Percentiles rank a stretch among this genome's conserved stretches.
Evolutionary conservation across 495 filamentous ascomycete species (phyloP).

Genomic region (Thermothielavioides terrestris): DNA sequence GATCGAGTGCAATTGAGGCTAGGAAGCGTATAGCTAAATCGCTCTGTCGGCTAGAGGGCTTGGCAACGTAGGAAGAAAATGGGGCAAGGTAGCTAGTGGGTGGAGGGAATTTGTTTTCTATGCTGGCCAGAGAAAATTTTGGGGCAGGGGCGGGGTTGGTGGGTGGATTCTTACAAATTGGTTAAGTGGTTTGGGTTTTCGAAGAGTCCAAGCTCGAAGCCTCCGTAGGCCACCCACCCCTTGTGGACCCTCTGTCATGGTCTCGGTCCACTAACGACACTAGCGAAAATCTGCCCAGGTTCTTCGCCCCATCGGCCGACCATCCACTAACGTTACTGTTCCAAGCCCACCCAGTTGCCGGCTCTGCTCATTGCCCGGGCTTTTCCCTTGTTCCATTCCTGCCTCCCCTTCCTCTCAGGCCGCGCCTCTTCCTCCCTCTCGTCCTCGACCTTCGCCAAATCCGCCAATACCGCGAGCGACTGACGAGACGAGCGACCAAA

Average conservation of each 20-base stretch:
- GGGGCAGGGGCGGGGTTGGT: no score
- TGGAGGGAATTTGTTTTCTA: no score
- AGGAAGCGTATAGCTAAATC: no score
- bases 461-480: slow-evolving; percentile 22
- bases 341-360: not conserved
- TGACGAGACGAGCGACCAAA: slow-evolving; percentile 34
- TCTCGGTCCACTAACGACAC: not conserved
- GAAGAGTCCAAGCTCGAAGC: no score
- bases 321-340: slow-evolving; percentile 7
- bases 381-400: slow-evolving; percentile 20
- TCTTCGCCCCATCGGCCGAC: slow-evolving; percentile 12
- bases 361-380: slow-evolving; percentile 1
- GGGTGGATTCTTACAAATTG: no score
- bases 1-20: no score
- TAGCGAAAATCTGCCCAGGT: slow-evolving; percentile 4
- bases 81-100: no score
- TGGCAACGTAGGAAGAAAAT: no score
- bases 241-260: not conserved
- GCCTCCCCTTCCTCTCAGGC: slow-evolving; percentile 15
- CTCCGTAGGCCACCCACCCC: no score
- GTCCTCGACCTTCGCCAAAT: slow-evolving; percentile 16
- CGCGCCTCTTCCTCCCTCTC: slow-evolving; percentile 14
- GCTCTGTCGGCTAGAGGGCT: no score
- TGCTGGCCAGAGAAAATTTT: no score
- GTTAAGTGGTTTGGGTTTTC: no score